Conservation (phyloP, 768 basidiomycete genomes). For the Tubosaeta sp. region DNA sequence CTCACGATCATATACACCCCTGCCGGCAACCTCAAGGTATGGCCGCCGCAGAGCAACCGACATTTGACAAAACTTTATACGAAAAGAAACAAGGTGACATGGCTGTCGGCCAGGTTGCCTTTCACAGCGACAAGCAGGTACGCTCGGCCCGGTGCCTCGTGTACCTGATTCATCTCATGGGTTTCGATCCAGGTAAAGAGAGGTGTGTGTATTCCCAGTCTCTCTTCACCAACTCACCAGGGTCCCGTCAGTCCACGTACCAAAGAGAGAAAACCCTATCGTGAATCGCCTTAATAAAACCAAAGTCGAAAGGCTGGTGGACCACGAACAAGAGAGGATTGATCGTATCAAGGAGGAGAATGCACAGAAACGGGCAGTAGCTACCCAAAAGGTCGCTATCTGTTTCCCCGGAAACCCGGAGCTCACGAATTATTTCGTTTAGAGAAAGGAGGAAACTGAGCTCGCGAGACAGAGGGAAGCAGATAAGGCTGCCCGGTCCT, state of each 20-base stretch:
- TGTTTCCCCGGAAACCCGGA: not conserved
- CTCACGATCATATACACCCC: slow-evolving; percentile 93
- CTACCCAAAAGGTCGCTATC: slow-evolving; percentile 58
- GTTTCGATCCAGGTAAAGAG: slow-evolving; percentile 64
- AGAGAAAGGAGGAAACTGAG: slow-evolving; percentile 80
- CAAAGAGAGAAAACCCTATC: slow-evolving; percentile 79
- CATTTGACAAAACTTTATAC: not conserved
- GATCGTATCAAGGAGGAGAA: slow-evolving; percentile 79
- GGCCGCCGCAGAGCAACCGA: slow-evolving; percentile 6
- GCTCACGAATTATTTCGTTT: not conserved
- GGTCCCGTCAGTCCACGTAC: slow-evolving; percentile 63
- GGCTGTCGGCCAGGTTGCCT: slow-evolving; percentile 95
- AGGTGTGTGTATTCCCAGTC: slow-evolving; percentile 37
- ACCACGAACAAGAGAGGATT: slow-evolving; percentile 85
- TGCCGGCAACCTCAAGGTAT: slow-evolving; percentile 84
- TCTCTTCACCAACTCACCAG: not conserved
- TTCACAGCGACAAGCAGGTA: slow-evolving; percentile 87
- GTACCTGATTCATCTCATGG: not conserved
- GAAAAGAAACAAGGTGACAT: slow-evolving; percentile 95
- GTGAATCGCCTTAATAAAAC: slow-evolving; percentile 95
- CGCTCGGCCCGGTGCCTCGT: slow-evolving; percentile 5
- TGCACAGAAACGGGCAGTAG: slow-evolving; percentile 54
- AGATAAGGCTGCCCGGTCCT: slow-evolving; percentile 84
- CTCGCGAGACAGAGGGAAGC: slow-evolving; percentile 73
- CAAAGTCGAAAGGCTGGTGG: slow-evolving; percentile 75